Conservation (phyloP, 371 early-diverging fungal species). For the Funneliformis caledonium region DNA sequence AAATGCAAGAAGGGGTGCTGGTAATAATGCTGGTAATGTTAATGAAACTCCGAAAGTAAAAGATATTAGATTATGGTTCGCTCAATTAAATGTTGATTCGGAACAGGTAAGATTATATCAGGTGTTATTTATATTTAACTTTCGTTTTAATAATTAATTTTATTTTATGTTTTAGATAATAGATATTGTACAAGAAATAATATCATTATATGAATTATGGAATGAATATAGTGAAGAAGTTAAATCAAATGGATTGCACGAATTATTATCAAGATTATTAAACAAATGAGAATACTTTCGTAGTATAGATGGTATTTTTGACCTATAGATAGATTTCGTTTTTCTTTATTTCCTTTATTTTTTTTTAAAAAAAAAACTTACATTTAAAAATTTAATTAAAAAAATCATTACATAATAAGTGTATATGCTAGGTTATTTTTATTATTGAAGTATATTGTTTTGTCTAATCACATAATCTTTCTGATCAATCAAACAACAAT, state of each 20-base stretch:
- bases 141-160: background rate
- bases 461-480: too few relatives aligned
- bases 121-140: background rate
- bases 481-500: too few relatives aligned
- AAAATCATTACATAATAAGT: too few relatives aligned
- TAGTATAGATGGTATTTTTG: too few relatives aligned
- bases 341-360: too few relatives aligned
- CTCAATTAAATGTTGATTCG: constrained; percentile 37
- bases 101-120: constrained; percentile 30
- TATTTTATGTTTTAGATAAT: constrained; percentile 8
- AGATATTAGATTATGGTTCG: constrained; percentile 34
- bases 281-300: background rate
- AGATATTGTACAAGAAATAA: constrained; percentile 34
- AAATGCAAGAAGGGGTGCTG: background rate
- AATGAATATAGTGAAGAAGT: constrained; percentile 18
- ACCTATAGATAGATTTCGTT: too few relatives aligned
- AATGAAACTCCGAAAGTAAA: constrained; percentile 10
- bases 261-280: background rate
- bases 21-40: background rate
- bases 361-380: too few relatives aligned
- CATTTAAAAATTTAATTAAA: too few relatives aligned
- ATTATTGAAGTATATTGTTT: too few relatives aligned
- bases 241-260: background rate
- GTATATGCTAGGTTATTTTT: too few relatives aligned
- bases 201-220: constrained; percentile 31